phyloP scores from a whole-genome alignment of 1,284 basidiomycete genomes.

The Schizopora paradoxa region DNA sequence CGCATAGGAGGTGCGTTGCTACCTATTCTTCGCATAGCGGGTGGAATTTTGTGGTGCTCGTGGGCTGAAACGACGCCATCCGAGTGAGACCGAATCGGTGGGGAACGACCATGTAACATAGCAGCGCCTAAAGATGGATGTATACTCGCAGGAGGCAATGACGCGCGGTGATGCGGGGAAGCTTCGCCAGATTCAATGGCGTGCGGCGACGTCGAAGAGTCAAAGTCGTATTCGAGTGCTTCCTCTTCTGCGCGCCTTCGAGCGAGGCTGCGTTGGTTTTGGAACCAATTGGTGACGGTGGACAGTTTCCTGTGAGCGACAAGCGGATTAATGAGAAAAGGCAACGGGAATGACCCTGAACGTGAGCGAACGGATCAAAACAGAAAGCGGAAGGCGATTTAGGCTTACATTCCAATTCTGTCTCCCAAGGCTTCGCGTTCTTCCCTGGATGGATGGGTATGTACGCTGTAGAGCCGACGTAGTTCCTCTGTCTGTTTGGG shows the following conservation, averaged over 20 bases:
- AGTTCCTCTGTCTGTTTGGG: constrained; percentile 61
- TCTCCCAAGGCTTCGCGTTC: constrained; percentile 58
- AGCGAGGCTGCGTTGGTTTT: constrained; percentile 71
- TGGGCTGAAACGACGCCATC: constrained; percentile 27
- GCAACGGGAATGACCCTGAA: neutral
- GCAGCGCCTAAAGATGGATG: constrained; percentile 20
- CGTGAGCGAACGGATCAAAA: constrained; percentile 18
- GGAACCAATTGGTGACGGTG: constrained; percentile 79
- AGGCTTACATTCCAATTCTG: constrained; percentile 65
- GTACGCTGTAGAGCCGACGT: constrained; percentile 52
- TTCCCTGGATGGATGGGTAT: constrained; percentile 61
- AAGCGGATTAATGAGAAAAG: neutral
- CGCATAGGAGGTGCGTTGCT: constrained; percentile 25
- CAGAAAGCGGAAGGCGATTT: constrained; percentile 8
- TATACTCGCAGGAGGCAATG: constrained; percentile 26
- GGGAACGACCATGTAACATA: neutral
- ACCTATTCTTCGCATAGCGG: constrained; percentile 21
- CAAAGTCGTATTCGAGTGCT: constrained; percentile 22
- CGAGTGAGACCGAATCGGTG: constrained; percentile 2
- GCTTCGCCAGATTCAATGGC: constrained; percentile 37
- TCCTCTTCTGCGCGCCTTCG: constrained; percentile 58
- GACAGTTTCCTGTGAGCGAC: constrained; percentile 54
- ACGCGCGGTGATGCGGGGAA: constrained; percentile 38
- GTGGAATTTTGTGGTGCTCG: constrained; percentile 23
- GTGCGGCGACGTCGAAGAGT: constrained; percentile 28